Evolutionary conservation across 2,329 filamentous ascomycete species (phyloP), one percentile per base, ranked within the genome.

Genomic region (Colletotrichum australisinense): DNA sequence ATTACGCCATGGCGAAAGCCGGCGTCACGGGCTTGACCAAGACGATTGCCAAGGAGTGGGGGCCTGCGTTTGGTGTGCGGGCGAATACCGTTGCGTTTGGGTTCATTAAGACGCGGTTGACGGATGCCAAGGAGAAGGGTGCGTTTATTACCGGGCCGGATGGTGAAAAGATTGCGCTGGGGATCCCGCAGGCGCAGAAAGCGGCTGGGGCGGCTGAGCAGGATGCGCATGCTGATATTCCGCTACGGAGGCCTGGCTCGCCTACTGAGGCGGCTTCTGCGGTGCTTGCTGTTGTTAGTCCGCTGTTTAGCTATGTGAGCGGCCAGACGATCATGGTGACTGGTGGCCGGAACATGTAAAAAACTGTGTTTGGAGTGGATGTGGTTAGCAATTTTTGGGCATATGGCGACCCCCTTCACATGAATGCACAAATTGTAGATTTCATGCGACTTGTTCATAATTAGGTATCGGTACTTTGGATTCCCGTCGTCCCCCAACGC

Each of bases 31-130:
- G 95, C 6, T 88, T 97, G 71, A 95, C 93, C 72, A 97, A 97
- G 86, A 95, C 94, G 1, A 94, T 97, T 79, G 94, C 95, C 3
- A 86, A 97, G 85, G 92, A 98, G 86, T 97, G 95, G 95, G 95
- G 95, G 1, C 94, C 94, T 0, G 83, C 87, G 49, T 97, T 95
- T 78, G 95, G 94, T 64, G 95, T 97, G 6, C 88, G 95, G 72
- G 89, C 92, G 53, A 97, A 97, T 83, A 95, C 94, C 3, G 87
- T 97, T 64, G 94, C 94, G 5, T 97, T 97, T 78, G 95, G 95
- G 0, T 90, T 93, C 80, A 96, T 97, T 76, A 85, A 90, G 77
- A 97, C 95, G 0, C 87, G 95, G 3, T 83, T 97, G 77, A 97
- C 95, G 12, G 93, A 91, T 12, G 93, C 93, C 6, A 97, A 97